Evolutionary conservation across 2,329 filamentous ascomycete species (phyloP).

Genomic region (Amesomyces nigricolor): DNA sequence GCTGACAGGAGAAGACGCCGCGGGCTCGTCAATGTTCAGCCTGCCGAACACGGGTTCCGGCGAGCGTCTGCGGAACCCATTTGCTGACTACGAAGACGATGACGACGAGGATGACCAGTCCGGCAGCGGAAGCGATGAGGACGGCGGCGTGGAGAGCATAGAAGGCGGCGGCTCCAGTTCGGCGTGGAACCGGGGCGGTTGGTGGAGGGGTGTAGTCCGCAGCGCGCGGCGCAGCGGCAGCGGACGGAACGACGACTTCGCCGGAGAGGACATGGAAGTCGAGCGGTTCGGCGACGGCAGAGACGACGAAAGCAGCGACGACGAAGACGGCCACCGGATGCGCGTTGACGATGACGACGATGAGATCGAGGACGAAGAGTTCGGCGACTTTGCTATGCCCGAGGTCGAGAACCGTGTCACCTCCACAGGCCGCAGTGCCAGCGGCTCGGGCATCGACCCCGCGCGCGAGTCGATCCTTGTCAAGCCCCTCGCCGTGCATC

Average conservation of each 20-base stretch:
- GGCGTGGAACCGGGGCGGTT: constrained; percentile 33
- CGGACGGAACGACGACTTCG: constrained; percentile 12
- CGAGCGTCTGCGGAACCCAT: constrained; percentile 42
- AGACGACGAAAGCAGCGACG: constrained; percentile 32
- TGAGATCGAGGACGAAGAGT: constrained; percentile 57
- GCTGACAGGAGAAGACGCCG: constrained; percentile 29
- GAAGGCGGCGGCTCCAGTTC: constrained; percentile 30
- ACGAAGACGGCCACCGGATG: constrained; percentile 42
- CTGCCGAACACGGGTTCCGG: constrained; percentile 16
- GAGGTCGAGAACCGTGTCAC: constrained; percentile 37
- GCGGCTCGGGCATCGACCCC: constrained; percentile 25
- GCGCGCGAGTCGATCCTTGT: constrained; percentile 42
- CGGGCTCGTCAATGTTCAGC: constrained; percentile 24
- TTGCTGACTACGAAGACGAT: constrained; percentile 54
- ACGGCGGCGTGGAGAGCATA: constrained; percentile 32
- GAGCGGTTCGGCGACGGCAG: constrained; percentile 35
- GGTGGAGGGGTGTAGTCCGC: constrained; percentile 34
- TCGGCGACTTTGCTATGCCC: constrained; percentile 64
- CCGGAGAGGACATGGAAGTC: constrained; percentile 21
- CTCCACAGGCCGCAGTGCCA: neutral
- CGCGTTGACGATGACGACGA: constrained; percentile 43
- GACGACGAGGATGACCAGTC: constrained; percentile 42
- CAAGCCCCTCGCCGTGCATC: constrained; percentile 51
- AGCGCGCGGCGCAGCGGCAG: constrained; percentile 16
- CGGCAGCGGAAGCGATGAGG: constrained; percentile 43